A percentile compares a stretch with the other conserved stretches of the same genome.
Conservation (phyloP, 108 stramenopile species). For the Seminavis robusta region DNA sequence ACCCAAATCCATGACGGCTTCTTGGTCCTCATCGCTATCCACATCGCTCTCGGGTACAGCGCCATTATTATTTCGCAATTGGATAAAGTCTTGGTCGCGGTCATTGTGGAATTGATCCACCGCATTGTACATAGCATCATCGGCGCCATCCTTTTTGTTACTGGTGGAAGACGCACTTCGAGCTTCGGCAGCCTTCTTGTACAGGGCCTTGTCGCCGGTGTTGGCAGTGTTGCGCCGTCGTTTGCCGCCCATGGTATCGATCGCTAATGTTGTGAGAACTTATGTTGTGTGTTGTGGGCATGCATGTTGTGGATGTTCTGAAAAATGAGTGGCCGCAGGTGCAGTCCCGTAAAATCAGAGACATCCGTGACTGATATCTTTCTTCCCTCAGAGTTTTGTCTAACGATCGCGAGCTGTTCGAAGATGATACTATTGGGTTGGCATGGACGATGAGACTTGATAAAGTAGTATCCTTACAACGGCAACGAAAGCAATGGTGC, state of each 20-base stretch:
- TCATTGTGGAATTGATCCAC: slow-evolving; percentile 52
- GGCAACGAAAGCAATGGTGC: too few relatives aligned
- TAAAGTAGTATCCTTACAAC: too few relatives aligned
- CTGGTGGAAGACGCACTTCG: background rate
- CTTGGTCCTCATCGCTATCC: slow-evolving; percentile 44
- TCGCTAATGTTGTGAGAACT: too few relatives aligned
- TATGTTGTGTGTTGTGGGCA: too few relatives aligned
- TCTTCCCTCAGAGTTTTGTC: too few relatives aligned
- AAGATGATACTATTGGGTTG: too few relatives aligned
- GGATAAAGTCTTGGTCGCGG: slow-evolving; percentile 37
- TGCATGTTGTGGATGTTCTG: too few relatives aligned
- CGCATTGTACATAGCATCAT: slow-evolving; percentile 61
- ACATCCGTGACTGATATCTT: too few relatives aligned
- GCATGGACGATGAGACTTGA: too few relatives aligned
- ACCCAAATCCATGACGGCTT: slow-evolving; percentile 73
- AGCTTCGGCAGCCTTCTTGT: slow-evolving; percentile 28
- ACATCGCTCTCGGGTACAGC: slow-evolving; percentile 11
- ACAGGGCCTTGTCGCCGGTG: slow-evolving; percentile 64
- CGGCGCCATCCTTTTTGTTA: slow-evolving; percentile 16
- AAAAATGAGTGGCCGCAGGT: too few relatives aligned
- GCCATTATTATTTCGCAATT: slow-evolving; percentile 21
- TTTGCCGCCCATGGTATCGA: slow-evolving; percentile 30
- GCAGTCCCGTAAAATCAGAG: too few relatives aligned
- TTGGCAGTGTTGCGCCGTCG: slow-evolving; percentile 68
- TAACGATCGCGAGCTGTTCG: too few relatives aligned